Evolutionary conservation across 179 eudicot species (phyloP), one percentile per base, ranked within the genome.

Genomic region (Actinidia polygama): DNA sequence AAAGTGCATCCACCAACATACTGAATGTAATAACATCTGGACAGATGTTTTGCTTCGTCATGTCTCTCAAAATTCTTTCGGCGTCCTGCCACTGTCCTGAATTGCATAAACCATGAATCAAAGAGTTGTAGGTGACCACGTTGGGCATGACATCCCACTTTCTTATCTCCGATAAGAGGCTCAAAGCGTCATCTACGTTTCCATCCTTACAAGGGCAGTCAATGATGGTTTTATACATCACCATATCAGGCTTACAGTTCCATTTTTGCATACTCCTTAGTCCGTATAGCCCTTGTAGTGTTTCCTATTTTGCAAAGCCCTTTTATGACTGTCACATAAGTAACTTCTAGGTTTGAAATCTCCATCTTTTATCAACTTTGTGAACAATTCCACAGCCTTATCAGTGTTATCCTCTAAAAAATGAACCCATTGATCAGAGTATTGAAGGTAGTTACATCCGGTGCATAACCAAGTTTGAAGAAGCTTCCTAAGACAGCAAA

Each of bases 1-100:
- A 54, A 75, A 75, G 59, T 6, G 44, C 78, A 75, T 55, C 46
- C 61, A 75, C 78, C 59, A 75, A 54, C 3, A 75, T 75, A 53
- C 1, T 75, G 40, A 51, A 75, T 19, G 78, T 75, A 10, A 1
- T 1, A 10, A 49, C 40, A 51, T 75, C 3, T 0, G 78, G 78
- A 7, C n/a, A 21, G 36, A 75, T 57, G 12, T 75, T 53, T 54
- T 1, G 14, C 11, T 16, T 54, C 78, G 26, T 12, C 62, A 75
- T 75, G 10, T 75, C 78, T 53, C 55, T 51, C 64, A 75, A 75
- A 26, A 75, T 12, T 4, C 40, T 54, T 53, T 7, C 51, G 9
- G 78, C 78, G 8, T 53, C 78, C 55, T 21, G 54, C 30, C 64
- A 75, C 10, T 1, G 63, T 2, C 40, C 14, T 54, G 19, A 26